phyloP scores from a whole-genome alignment of 2,329 filamentous ascomycete genomes.

The Aspergillus fijiensis region DNA sequence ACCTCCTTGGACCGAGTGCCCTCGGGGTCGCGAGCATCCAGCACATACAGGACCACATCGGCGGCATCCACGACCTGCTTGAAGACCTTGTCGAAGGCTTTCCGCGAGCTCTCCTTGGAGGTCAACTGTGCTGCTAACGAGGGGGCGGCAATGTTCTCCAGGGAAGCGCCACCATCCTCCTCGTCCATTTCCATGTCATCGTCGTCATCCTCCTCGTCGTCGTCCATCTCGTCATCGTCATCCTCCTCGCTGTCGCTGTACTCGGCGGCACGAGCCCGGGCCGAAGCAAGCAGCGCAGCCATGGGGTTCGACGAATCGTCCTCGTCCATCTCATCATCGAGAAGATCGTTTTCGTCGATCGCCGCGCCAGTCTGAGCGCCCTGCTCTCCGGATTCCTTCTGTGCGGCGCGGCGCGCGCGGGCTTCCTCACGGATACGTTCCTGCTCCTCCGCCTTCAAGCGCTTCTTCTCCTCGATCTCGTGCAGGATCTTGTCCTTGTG shows the following conservation, averaged over 20 bases:
- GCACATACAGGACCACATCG: conserved; percentile 88
- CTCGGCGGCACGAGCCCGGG: conserved; percentile 45
- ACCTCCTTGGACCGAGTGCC: conserved; percentile 88
- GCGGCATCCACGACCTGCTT: conserved; percentile 87
- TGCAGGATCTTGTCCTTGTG: conserved; percentile 95
- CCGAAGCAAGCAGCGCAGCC: conserved; percentile 47
- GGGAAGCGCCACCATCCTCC: conserved; percentile 52
- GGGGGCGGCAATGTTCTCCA: conserved; percentile 52
- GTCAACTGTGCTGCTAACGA: conserved; percentile 39
- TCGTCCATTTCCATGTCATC: conserved; percentile 53
- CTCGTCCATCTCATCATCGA: conserved; percentile 46
- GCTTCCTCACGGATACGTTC: conserved; percentile 69
- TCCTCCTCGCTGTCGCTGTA: conserved; percentile 51
- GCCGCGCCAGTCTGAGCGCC: conserved; percentile 34
- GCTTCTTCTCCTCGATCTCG: conserved; percentile 87
- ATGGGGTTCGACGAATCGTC: conserved; percentile 52
- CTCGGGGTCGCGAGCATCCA: conserved; percentile 88
- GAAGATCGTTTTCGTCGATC: conserved; percentile 54
- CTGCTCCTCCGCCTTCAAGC: conserved; percentile 77
- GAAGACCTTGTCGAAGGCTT: conserved; percentile 93
- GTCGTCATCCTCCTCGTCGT: conserved; percentile 53
- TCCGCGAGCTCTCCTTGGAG: conserved; percentile 66
- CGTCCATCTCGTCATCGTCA: conserved; percentile 51
- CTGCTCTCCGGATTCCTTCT: conserved; percentile 33
- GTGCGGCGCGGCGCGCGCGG: conserved; percentile 42